Evolutionary conservation across 2,329 filamentous ascomycete genomes (phyloP).

Genomic region (Beauveria rudraprayagi): DNA sequence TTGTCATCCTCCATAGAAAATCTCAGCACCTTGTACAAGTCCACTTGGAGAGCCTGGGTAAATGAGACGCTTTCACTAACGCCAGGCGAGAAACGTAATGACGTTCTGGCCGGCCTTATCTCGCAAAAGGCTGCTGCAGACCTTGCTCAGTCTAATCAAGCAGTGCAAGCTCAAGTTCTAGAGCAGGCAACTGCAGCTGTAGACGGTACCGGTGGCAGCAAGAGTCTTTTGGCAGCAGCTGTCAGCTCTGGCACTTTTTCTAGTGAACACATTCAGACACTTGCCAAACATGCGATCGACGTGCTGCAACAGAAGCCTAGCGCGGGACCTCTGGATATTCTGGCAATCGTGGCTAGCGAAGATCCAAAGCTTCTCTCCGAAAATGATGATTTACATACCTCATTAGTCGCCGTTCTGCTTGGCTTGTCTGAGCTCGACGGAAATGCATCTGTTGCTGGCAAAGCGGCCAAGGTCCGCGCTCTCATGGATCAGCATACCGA

Average conservation of each 20-base stretch:
- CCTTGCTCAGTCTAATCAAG: slow-evolving; percentile 29
- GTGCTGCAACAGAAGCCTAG: slow-evolving; percentile 26
- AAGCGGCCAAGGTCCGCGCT: slow-evolving; percentile 34
- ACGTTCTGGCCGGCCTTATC: slow-evolving; percentile 37
- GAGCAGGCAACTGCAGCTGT: slow-evolving; percentile 32
- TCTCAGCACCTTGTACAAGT: slow-evolving; percentile 28
- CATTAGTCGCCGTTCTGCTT: slow-evolving; percentile 44
- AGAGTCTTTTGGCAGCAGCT: slow-evolving; percentile 37
- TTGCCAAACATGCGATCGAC: slow-evolving; percentile 28
- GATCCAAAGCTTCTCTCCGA: slow-evolving; percentile 36
- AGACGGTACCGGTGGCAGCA: slow-evolving; percentile 30
- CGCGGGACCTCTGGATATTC: slow-evolving; percentile 39
- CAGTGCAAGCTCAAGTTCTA: slow-evolving; percentile 41
- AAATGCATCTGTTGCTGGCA: slow-evolving; percentile 26
- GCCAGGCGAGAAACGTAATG: slow-evolving; percentile 17
- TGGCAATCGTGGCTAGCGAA: slow-evolving; percentile 29
- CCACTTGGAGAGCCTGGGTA: slow-evolving; percentile 38
- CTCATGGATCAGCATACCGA: slow-evolving; percentile 36
- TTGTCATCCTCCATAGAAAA: slow-evolving; percentile 38
- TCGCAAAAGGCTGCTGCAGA: slow-evolving; percentile 32
- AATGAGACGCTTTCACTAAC: slow-evolving; percentile 30
- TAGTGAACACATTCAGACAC: slow-evolving; percentile 23
- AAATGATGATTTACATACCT: slow-evolving; percentile 38
- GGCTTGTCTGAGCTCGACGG: slow-evolving; percentile 44
- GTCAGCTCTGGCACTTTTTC: slow-evolving; percentile 35